Base-by-base conservation (phyloP, 306 rosid genomes). In the Prunus campanulata region DNA sequence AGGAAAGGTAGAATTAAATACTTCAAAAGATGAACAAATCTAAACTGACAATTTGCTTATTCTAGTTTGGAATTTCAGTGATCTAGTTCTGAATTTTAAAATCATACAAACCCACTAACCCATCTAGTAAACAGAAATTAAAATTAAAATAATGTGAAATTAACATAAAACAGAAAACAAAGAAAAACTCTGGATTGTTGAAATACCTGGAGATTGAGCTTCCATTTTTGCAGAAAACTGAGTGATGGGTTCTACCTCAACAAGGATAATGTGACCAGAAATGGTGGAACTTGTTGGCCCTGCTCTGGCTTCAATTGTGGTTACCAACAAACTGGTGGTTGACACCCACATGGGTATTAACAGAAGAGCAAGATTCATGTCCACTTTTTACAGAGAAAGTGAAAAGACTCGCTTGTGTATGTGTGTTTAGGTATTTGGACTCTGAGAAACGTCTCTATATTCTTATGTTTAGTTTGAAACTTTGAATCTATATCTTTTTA, bases 201-300 rank as follows among this genome's bases (percentile, higher is more conserved):
- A 78, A 78, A 66, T 86, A 93, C 97, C 98, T 82, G 96, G 90
- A 82, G 98, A 79, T 85, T 89, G 68, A 85, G 92, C 91, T 81
- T 90, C 87, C 80, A 84, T 83, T 77, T 78, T 81, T 49, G 84
- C 56, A 66, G 82, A 75, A 82, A 78, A 77, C 75, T 82, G 90
- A 78, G 87, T 52, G 69, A 65, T 74, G 82, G 83, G 66, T 71
- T 81, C 15, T 66, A 44, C 74, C 50, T 59, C 59, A 71, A 44
- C 46, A 72, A 69, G 50, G 25, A 54, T 46, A 72, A 50, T 25
- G 71, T 77, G 76, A 19, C 47, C 59, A 59, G 81, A 72, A 77
- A 82, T 56, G 80, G 85, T 60, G 79, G 85, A 74, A 66, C 75
- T 64, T 70, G 83, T 25, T 49, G 75, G 65, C 27, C 72, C 64